A percentile compares a stretch with the other conserved stretches of the same genome.
phyloP scores from a whole-genome alignment of 805 yeast species.

The Monosporozyma unispora region DNA sequence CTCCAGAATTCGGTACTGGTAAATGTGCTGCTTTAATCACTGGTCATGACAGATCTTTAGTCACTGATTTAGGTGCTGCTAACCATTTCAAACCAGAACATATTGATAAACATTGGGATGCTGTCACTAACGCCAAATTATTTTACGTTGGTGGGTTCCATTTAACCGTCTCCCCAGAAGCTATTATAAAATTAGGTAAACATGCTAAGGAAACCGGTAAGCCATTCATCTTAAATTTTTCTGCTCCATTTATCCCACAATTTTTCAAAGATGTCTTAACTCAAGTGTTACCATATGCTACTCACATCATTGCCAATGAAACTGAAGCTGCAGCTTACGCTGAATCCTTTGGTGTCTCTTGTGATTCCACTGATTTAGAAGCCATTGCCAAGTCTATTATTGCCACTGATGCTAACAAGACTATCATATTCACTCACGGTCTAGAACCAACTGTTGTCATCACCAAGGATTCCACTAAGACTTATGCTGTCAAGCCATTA shows the following conservation, averaged over 20 bases:
- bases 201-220: slow-evolving; percentile 82
- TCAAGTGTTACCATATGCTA: slow-evolving; percentile 74
- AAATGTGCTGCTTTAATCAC: slow-evolving; percentile 95
- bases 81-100: slow-evolving; percentile 90
- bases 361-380: slow-evolving; percentile 44
- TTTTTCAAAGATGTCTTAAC: slow-evolving; percentile 90
- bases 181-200: slow-evolving; percentile 79
- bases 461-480: slow-evolving; percentile 38
- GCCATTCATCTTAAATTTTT: slow-evolving; percentile 72
- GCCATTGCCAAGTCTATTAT: slow-evolving; percentile 71
- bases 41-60: slow-evolving; percentile 84
- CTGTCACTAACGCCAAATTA: slow-evolving; percentile 69
- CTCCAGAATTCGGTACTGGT: slow-evolving; percentile 75
- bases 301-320: slow-evolving; percentile 90
- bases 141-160: slow-evolving; percentile 99
- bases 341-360: slow-evolving; percentile 61
- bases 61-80: slow-evolving; percentile 95
- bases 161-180: slow-evolving; percentile 93
- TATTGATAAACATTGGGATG: slow-evolving; percentile 77
- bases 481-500: slow-evolving; percentile 64
- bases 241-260: slow-evolving; percentile 95
- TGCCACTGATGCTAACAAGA: slow-evolving; percentile 61
- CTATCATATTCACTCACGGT: slow-evolving; percentile 93
- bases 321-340: slow-evolving; percentile 94
- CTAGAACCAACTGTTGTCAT: slow-evolving; percentile 82